Conservation (phyloP, 495 filamentous ascomycete genomes). For the Lineolata rhizophorae region DNA sequence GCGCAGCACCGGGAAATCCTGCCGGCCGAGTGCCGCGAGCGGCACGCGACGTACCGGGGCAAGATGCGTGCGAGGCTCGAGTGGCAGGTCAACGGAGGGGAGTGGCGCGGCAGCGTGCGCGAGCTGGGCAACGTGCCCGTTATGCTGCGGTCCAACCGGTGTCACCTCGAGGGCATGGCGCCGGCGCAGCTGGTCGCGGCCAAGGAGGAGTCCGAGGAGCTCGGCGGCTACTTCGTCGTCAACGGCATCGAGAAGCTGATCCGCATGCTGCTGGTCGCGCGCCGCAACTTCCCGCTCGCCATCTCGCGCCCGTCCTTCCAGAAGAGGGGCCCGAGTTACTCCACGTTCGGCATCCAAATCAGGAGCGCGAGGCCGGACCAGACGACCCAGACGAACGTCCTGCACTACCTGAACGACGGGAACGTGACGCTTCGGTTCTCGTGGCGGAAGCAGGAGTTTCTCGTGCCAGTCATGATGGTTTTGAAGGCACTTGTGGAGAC, state of each 20-base stretch:
- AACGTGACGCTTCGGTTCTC: conserved; percentile 95
- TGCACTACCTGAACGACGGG: conserved; percentile 88
- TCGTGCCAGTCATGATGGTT: conserved; percentile 88
- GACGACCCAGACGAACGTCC: conserved; percentile 88
- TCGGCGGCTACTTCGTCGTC: conserved; percentile 86
- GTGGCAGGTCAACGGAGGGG: conserved; percentile 65
- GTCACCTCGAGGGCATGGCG: conserved; percentile 66
- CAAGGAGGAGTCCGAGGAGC: conserved; percentile 84
- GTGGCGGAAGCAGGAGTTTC: conserved; percentile 91
- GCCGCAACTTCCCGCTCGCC: conserved; percentile 85
- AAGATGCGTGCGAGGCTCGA: conserved; percentile 62
- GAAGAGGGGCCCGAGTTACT: conserved; percentile 66
- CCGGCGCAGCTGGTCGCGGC: conserved; percentile 59
- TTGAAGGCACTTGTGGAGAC: conserved; percentile 89
- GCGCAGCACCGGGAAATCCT: conserved; percentile 59
- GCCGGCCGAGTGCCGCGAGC: conserved; percentile 82
- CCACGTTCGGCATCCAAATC: conserved; percentile 72
- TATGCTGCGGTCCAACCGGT: conserved; percentile 80
- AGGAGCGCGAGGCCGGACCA: conserved; percentile 86
- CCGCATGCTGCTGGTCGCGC: conserved; percentile 69
- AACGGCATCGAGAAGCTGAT: conserved; percentile 95
- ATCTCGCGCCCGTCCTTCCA: conserved; percentile 75
- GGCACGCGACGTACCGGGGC: conserved; percentile 79
- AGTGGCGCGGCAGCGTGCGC: conserved; percentile 53
- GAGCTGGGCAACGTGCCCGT: conserved; percentile 80